Conservation (phyloP, 352 stramenopile species). For the Pythium coloratum region DNA sequence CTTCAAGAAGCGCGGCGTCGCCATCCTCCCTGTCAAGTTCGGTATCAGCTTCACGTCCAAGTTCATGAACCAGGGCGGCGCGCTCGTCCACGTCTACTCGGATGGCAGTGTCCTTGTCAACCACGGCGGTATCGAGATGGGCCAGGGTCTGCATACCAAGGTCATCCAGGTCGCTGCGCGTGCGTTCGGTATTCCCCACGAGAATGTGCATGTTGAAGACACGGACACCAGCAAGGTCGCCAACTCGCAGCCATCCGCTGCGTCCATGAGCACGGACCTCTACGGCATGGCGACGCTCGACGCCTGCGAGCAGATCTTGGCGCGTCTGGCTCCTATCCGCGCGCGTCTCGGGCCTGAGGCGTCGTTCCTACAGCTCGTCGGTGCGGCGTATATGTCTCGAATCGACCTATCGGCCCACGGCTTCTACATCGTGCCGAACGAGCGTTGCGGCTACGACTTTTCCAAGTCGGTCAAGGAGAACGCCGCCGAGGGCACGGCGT, state of each 20-base stretch:
- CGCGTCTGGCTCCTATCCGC: constrained; percentile 83
- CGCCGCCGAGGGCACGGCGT: constrained; percentile 86
- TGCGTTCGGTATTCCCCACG: constrained; percentile 91
- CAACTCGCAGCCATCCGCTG: constrained; percentile 93
- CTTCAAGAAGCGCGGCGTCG: constrained; percentile 90
- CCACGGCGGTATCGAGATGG: constrained; percentile 98
- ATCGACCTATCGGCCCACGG: constrained; percentile 95
- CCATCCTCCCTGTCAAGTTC: constrained; percentile 90
- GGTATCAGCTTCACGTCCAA: constrained; percentile 96
- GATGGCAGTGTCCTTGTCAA: constrained; percentile 95
- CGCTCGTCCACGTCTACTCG: constrained; percentile 95
- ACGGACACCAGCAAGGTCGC: constrained; percentile 94
- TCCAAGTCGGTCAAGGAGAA: constrained; percentile 87
- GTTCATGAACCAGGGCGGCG: constrained; percentile 97
- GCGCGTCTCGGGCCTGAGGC: constrained; percentile 73
- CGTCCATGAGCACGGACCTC: constrained; percentile 95
- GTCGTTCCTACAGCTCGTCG: constrained; percentile 80
- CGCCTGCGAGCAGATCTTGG: constrained; percentile 94
- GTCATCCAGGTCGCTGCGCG: constrained; percentile 88
- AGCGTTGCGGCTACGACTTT: constrained; percentile 94
- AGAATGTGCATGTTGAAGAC: constrained; percentile 93
- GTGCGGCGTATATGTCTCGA: constrained; percentile 91
- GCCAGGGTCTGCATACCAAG: constrained; percentile 97
- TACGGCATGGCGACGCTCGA: constrained; percentile 97
- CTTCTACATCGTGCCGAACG: constrained; percentile 93